Evolutionary conservation across 1,284 basidiomycete species (phyloP), one percentile per base, ranked within the genome.

Genomic region (Ustilago loliicola): DNA sequence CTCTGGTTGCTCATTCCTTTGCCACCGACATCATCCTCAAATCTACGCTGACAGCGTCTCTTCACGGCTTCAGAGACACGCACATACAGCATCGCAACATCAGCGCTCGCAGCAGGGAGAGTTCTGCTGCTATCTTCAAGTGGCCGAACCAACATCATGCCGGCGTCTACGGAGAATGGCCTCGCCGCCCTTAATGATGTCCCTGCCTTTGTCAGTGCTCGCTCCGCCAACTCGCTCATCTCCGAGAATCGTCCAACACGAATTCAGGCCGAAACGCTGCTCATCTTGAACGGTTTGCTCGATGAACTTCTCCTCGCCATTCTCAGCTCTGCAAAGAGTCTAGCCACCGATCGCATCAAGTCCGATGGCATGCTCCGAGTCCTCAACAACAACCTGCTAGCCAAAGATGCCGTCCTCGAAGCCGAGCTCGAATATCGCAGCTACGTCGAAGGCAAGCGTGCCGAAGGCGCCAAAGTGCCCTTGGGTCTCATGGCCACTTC

Each of bases 311-410:
- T 84, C 2, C 73, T 82, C 47, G 34, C 70, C 47, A 74, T 84
- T 29, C 65, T 84, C 42, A 65, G 62, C 51, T 83, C 82, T n/a
- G 79, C 82, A 30, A 72, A 63, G 42, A 78, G 73, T 51, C 54
- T 84, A 7, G 76, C 81, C 19, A 82, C 82, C n/a, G 79, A 84
- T 40, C 77, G 82, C 45, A 84, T 84, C 72, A 84, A 84, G 69
- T 69, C 80, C 3, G 80, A 84, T 23, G 82, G 82, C 29, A 66
- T 84, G 47, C 77, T 84, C 38, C 73, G 61, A 42, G 74, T 82
- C n/a, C 60, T 84, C 45, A 72, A 61, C 68, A 82, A 81, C 79
- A 77, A 75, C 42, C 59, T 77, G 32, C 67, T 83, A 5, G 81
- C 82, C 47, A 82, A 83, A 45, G 76, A 84, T 63, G 81, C 81